These are phyloP conservation scores for Cryphonectria japonica DNA, from an alignment of 2,329 filamentous ascomycete species.

Conservation along the genomic window DNA sequence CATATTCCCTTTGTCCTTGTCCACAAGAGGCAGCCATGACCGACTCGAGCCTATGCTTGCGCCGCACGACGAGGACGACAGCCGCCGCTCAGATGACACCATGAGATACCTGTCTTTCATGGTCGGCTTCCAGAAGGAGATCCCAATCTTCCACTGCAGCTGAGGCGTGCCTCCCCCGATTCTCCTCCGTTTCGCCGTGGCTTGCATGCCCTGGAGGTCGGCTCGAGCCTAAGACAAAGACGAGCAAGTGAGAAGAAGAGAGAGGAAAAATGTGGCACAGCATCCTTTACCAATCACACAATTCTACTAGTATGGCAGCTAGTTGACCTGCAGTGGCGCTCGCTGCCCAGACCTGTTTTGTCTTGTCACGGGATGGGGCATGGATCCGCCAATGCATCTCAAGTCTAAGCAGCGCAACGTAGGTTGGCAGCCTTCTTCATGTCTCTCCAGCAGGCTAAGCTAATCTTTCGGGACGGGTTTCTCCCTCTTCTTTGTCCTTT, in stretches of 20 bases:
- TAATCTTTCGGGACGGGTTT: neutral
- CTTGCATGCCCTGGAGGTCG: neutral
- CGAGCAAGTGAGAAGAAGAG: neutral
- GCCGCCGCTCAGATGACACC: neutral
- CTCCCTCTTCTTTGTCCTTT: neutral
- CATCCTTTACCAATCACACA: constrained; percentile 14
- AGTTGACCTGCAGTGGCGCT: constrained; percentile 16
- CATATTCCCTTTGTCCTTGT: neutral
- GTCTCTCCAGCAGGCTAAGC: neutral
- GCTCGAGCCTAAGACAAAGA: neutral
- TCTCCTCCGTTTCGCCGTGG: constrained; percentile 11
- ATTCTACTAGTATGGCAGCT: neutral
- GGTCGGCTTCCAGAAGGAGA: constrained; percentile 26
- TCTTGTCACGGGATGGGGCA: neutral
- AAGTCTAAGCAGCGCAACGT: constrained; percentile 3
- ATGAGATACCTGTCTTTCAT: neutral
- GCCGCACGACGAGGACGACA: neutral
- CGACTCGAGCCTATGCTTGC: neutral
- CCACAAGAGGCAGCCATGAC: neutral
- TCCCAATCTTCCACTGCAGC: constrained; percentile 23
- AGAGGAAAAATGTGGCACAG: neutral
- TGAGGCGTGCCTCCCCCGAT: neutral
- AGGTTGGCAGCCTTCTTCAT: neutral
- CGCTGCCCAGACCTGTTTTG: constrained; percentile 5
- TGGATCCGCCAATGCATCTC: neutral